Evolutionary conservation across 2,329 filamentous ascomycete genomes (phyloP).

Genomic region (Clonostachys chloroleuca): DNA sequence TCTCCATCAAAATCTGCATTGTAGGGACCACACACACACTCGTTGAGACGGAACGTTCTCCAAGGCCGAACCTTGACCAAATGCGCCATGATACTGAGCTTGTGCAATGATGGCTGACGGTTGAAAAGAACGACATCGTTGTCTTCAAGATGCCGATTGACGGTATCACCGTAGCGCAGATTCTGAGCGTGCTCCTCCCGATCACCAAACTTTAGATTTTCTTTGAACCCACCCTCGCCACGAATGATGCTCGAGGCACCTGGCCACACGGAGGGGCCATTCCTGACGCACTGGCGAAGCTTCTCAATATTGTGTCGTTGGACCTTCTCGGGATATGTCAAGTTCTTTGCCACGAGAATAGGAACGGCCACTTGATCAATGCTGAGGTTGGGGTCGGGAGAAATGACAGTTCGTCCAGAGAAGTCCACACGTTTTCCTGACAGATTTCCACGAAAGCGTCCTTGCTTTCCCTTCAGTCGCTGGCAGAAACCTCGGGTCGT

Average conservation of each 20-base stretch:
- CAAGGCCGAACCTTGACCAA: conserved; percentile 89
- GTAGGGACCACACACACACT: conserved; percentile 97
- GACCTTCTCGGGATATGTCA: conserved; percentile 91
- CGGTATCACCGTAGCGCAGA: conserved; percentile 78
- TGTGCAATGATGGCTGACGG: conserved; percentile 94
- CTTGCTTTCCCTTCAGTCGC: conserved; percentile 93
- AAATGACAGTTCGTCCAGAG: conserved; percentile 95
- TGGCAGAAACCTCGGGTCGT: conserved; percentile 92
- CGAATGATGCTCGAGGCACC: conserved; percentile 83
- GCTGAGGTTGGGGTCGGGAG: conserved; percentile 88
- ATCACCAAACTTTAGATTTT: conserved; percentile 72
- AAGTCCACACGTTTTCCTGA: conserved; percentile 99
- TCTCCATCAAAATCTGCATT: conserved; percentile 99
- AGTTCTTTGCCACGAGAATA: conserved; percentile 85
- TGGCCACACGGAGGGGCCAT: conserved; percentile 76
- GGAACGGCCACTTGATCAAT: conserved; percentile 95
- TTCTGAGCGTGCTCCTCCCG: conserved; percentile 67
- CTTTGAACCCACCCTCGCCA: conserved; percentile 60
- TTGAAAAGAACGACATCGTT: conserved; percentile 97
- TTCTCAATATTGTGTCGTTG: conserved; percentile 83
- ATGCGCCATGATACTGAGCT: conserved; percentile 97
- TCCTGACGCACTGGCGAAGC: conserved; percentile 66
- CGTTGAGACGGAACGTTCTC: conserved; percentile 94
- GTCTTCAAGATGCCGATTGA: conserved; percentile 92
- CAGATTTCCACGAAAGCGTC: conserved; percentile 92